These are phyloP conservation scores for Carallia brachiata DNA, from an alignment of 345 rosid genomes.

Conservation along the genomic window DNA sequence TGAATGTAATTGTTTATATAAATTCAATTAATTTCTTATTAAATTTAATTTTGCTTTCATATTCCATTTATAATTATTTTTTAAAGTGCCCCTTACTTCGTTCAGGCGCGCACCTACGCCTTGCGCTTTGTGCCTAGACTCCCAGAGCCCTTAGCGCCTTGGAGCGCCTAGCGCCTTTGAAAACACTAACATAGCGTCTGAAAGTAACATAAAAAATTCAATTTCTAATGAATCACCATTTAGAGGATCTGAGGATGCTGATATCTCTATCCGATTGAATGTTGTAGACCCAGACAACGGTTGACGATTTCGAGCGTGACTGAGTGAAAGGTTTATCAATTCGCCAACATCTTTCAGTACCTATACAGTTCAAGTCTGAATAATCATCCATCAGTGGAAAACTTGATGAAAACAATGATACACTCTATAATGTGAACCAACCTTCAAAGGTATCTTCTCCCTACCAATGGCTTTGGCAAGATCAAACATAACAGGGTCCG, in stretches of 20 bases:
- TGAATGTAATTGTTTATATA: no score
- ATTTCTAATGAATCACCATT: conserved; percentile 47
- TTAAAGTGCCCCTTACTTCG: no score
- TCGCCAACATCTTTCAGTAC: conserved; percentile 85
- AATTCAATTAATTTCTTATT: no score
- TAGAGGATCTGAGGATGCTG: conserved; percentile 66
- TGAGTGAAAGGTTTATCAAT: conserved; percentile 70
- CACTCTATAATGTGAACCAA: conserved; percentile 20
- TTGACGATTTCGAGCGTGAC: conserved; percentile 64
- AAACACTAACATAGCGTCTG: conserved; percentile 1
- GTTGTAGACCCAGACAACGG: conserved; percentile 77
- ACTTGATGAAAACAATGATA: neutral
- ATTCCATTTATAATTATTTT: no score
- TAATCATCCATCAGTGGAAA: conserved; percentile 6
- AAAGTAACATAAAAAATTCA: conserved; percentile 7
- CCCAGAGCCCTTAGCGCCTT: no score
- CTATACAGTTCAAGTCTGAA: conserved; percentile 37
- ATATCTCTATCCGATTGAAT: conserved; percentile 72
- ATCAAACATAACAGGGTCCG: conserved; percentile 68
- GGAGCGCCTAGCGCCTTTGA: no score
- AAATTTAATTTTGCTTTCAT: no score
- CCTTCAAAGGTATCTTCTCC: conserved; percentile 93
- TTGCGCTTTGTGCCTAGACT: no score
- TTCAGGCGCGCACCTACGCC: no score
- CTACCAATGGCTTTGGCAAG: conserved; percentile 75